Percentiles rank a stretch among this genome's conserved stretches.
Evolutionary conservation across 1,284 basidiomycete species (phyloP).

Genomic region (Pholiota adiposa): DNA sequence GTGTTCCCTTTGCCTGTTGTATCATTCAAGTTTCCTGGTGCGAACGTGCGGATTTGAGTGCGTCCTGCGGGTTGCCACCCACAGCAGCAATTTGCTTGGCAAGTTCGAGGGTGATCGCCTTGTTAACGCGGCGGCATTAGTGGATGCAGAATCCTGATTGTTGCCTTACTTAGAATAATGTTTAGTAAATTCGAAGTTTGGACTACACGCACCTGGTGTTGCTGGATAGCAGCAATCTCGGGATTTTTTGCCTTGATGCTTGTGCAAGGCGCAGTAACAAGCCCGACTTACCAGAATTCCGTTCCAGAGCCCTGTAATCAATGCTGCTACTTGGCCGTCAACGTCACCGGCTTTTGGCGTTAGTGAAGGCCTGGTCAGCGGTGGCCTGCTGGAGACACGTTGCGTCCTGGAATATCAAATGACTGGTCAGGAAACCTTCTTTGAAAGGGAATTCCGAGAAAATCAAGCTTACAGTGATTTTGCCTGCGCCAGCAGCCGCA

Average conservation of each 20-base stretch:
- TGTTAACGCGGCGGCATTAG: constrained; percentile 64
- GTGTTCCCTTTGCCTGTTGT: constrained; percentile 54
- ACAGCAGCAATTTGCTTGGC: constrained; percentile 65
- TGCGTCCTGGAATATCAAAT: constrained; percentile 44
- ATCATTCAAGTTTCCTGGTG: constrained; percentile 58
- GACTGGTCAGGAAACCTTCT: neutral
- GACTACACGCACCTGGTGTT: constrained; percentile 54
- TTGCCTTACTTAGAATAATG: neutral
- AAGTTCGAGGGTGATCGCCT: constrained; percentile 61
- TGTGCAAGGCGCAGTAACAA: constrained; percentile 53
- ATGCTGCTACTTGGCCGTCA: constrained; percentile 58
- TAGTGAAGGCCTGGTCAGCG: constrained; percentile 73
- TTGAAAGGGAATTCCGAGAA: neutral
- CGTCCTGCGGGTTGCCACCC: constrained; percentile 64
- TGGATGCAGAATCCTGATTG: constrained; percentile 61
- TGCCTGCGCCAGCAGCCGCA: constrained; percentile 55
- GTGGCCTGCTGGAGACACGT: constrained; percentile 70
- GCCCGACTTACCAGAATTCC: constrained; percentile 67
- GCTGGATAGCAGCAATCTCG: constrained; percentile 68
- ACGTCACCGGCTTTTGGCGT: constrained; percentile 67
- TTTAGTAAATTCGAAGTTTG: neutral
- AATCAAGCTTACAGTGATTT: constrained; percentile 46
- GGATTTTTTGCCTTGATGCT: constrained; percentile 62
- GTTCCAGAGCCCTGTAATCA: constrained; percentile 72
- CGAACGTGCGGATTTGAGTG: constrained; percentile 67